Evolutionary conservation across 192 early-diverging fungal genomes (phyloP).

Genomic region (Radiomyces spectabilis): DNA sequence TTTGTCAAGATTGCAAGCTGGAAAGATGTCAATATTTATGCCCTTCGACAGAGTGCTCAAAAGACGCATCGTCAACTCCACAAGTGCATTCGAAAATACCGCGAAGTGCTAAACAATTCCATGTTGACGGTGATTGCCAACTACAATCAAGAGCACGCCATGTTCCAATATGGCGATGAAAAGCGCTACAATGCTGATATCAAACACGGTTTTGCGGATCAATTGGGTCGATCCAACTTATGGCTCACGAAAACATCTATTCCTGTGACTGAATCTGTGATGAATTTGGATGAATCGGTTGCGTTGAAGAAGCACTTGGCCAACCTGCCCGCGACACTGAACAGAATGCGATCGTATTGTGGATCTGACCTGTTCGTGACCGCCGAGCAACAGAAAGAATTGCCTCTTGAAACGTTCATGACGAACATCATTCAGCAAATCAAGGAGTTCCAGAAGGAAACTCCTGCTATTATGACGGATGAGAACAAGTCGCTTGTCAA

Average conservation of each 20-base stretch:
- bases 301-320: slow-evolving; percentile 39
- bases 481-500: slow-evolving; percentile 52
- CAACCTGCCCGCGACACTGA: slow-evolving; percentile 36
- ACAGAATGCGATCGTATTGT: slow-evolving; percentile 28
- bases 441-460: slow-evolving; percentile 50
- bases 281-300: too few species aligned
- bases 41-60: slow-evolving; percentile 81
- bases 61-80: slow-evolving; percentile 86
- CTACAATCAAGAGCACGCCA: slow-evolving; percentile 34
- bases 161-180: slow-evolving; percentile 31
- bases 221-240: slow-evolving; percentile 21
- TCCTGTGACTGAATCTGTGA: too few species aligned
- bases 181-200: slow-evolving; percentile 18
- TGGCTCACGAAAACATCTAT: slow-evolving; percentile 30
- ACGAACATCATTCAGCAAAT: slow-evolving; percentile 46
- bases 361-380: slow-evolving; percentile 27
- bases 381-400: slow-evolving; percentile 4
- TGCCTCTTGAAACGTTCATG: slow-evolving; percentile 39
- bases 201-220: slow-evolving; percentile 28
- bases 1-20: slow-evolving; percentile 94
- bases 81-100: slow-evolving; percentile 86
- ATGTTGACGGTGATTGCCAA: slow-evolving; percentile 58
- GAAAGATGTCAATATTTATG: slow-evolving; percentile 95
- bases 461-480: slow-evolving; percentile 41
- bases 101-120: slow-evolving; percentile 67